A percentile compares a stretch with the other conserved stretches of the same genome.
Evolutionary conservation across 257 asterid genomes (phyloP).

Genomic region (Catharanthus roseus): DNA sequence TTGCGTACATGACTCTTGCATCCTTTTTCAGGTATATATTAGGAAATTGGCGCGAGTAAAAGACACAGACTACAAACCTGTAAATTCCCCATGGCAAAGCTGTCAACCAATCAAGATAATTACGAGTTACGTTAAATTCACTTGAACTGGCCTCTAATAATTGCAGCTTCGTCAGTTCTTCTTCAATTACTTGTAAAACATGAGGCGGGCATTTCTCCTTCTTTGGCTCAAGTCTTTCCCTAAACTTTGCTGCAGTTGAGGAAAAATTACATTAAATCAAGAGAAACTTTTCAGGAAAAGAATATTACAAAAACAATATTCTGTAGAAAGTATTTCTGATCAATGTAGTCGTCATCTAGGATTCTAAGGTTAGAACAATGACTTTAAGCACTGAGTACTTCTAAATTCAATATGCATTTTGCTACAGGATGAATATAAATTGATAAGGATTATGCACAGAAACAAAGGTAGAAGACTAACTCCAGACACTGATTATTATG

Average conservation of each 20-base stretch:
- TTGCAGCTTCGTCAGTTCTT: constrained; percentile 84
- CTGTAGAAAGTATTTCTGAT: no score
- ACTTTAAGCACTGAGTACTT: background rate
- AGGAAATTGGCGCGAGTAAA: background rate
- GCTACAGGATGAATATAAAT: background rate
- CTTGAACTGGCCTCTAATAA: constrained; percentile 98
- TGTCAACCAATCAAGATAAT: constrained; percentile 99
- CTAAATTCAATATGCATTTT: background rate
- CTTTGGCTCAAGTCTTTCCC: constrained; percentile 91
- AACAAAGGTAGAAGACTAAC: background rate
- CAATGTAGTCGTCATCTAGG: background rate
- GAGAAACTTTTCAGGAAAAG: background rate
- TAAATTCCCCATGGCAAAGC: constrained; percentile 98
- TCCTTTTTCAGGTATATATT: background rate
- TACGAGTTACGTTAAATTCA: constrained; percentile 96
- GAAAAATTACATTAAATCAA: background rate
- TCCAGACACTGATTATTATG: background rate
- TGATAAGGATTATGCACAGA: background rate
- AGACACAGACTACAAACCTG: constrained; percentile 47
- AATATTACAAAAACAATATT: background rate
- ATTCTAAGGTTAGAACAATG: background rate
- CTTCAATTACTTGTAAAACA: constrained; percentile 96
- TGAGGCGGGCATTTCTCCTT: constrained; percentile 89
- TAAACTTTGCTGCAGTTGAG: constrained; percentile 64
- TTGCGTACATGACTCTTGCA: background rate